phyloP scores from a whole-genome alignment of 2,329 filamentous ascomycete species.

The Ophiocordyceps camponoti-rufipedis region DNA sequence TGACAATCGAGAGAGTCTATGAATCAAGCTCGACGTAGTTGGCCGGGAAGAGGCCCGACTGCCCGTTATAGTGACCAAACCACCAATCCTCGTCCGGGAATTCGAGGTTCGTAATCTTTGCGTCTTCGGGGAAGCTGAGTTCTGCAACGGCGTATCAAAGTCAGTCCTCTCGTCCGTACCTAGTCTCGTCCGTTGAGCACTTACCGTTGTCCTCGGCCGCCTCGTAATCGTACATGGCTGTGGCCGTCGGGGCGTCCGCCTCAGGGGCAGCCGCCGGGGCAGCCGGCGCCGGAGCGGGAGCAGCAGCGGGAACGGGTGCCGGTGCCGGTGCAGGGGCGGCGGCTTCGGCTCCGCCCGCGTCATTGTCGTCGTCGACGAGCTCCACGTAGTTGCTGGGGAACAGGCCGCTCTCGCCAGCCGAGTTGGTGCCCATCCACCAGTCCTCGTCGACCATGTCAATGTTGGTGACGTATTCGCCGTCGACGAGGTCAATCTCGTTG shows the following conservation, averaged over 20 bases:
- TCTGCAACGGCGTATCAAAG: slow-evolving; percentile 18
- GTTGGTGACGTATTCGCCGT: slow-evolving; percentile 75
- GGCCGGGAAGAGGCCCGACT: slow-evolving; percentile 66
- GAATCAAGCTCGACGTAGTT: slow-evolving; percentile 47
- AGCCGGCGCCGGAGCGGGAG: slow-evolving; percentile 14
- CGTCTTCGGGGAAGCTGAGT: slow-evolving; percentile 74
- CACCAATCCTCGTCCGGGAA: slow-evolving; percentile 99
- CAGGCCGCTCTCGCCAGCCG: slow-evolving; percentile 64
- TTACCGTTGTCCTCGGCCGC: slow-evolving; percentile 83
- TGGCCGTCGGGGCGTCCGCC: slow-evolving; percentile 47
- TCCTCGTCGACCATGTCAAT: slow-evolving; percentile 97
- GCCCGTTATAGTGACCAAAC: slow-evolving; percentile 71
- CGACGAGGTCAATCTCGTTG: slow-evolving; percentile 81
- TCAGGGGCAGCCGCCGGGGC: slow-evolving; percentile 11
- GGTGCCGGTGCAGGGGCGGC: slow-evolving; percentile 11
- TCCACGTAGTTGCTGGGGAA: slow-evolving; percentile 98
- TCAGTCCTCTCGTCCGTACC: not conserved
- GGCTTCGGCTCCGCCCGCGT: slow-evolving; percentile 29
- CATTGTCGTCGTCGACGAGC: slow-evolving; percentile 53
- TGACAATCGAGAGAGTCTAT: slow-evolving; percentile 4
- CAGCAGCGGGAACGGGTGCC: slow-evolving; percentile 13
- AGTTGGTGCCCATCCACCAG: slow-evolving; percentile 96
- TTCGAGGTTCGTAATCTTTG: slow-evolving; percentile 65
- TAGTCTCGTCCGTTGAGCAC: slow-evolving; percentile 5
- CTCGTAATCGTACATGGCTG: slow-evolving; percentile 87